Evolutionary conservation across 139 green algal species (phyloP).

Genomic region (Gonium pectorale): DNA sequence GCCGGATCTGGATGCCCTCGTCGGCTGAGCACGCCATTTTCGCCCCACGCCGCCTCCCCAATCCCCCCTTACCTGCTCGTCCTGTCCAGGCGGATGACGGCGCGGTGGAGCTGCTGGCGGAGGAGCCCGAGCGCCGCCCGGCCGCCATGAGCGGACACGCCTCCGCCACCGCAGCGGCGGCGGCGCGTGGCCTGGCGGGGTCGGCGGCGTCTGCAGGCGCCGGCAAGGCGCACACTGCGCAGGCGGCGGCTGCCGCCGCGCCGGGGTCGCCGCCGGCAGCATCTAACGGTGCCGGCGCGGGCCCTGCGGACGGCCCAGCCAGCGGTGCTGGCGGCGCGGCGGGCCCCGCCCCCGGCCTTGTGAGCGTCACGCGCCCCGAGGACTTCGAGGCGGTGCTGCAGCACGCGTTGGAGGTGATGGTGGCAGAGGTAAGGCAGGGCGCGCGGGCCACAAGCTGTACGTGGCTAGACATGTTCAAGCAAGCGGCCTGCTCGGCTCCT

Average conservation of each 20-base stretch:
- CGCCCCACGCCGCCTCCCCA: no score
- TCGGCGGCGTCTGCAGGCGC: neutral
- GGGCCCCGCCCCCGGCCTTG: neutral
- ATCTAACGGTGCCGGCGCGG: neutral
- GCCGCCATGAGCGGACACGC: conserved; percentile 19
- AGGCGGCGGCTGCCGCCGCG: neutral
- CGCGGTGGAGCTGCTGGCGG: conserved; percentile 47
- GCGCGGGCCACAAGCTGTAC: neutral
- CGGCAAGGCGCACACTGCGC: neutral
- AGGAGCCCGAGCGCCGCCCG: conserved; percentile 13
- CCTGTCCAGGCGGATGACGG: conserved; percentile 28
- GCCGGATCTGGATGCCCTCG: no score
- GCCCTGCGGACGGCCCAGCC: neutral
- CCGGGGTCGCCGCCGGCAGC: neutral
- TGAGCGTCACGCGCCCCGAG: conserved; percentile 60
- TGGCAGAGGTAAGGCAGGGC: conserved; percentile 58
- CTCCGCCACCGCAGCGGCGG: neutral
- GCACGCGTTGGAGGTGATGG: conserved; percentile 67
- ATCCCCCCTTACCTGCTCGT: neutral
- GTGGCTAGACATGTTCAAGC: no score
- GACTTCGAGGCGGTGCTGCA: conserved; percentile 76
- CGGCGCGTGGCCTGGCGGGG: neutral
- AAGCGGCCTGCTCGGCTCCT: no score
- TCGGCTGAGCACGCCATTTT: no score
- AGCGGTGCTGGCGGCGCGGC: neutral